Evolutionary conservation across 352 stramenopile species (phyloP), one percentile per base, ranked within the genome.

Genomic region (Pythium myriotylum): DNA sequence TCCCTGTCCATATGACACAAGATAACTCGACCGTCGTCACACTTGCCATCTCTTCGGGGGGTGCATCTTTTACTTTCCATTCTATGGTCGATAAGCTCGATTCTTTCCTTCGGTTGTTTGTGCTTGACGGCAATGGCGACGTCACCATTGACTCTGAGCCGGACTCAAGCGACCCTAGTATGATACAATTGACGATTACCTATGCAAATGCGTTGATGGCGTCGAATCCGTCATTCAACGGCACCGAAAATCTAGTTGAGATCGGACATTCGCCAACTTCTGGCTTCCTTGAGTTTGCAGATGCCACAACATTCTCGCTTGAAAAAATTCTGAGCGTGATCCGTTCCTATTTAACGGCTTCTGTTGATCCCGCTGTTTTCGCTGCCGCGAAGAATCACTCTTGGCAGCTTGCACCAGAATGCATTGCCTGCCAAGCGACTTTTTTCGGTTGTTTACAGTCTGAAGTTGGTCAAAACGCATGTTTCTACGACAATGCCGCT

Each of bases 71-170:
- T 10, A 23, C 17, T 6, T 73, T 73, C 33, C 32, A 72, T 24
- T 17, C 54, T 1, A 14, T 62, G 1, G 23, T 56, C 2, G n/a
- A 47, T 0, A 45, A 27, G 3, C 51, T 74, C 10, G 39, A 51
- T 37, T 33, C 39, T 12, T 76, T 76, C 39, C 23, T 78, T 12
- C 47, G 52, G 13, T 16, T 45, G 2, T 74, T 76, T 23, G 63
- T 76, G 23, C 39, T 76, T 13, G 27, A 62, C 22, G 68, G 63
- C 26, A 42, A 26, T 1, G 71, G 46, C 10, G 64, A 68, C 16
- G 61, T 76, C 3, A 19, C 10, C 12, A 51, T 65, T 4, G 54
- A 48, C 4, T 6, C 27, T 9, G 12, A 57, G 22, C 7, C 13
- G 19, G 42, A 46, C 16, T 17, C 42, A 12, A 12, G 5, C n/a